These are phyloP conservation scores for Vitis rotundifolia DNA, from an alignment of 164 flowering plant species.

Conservation along the genomic window DNA sequence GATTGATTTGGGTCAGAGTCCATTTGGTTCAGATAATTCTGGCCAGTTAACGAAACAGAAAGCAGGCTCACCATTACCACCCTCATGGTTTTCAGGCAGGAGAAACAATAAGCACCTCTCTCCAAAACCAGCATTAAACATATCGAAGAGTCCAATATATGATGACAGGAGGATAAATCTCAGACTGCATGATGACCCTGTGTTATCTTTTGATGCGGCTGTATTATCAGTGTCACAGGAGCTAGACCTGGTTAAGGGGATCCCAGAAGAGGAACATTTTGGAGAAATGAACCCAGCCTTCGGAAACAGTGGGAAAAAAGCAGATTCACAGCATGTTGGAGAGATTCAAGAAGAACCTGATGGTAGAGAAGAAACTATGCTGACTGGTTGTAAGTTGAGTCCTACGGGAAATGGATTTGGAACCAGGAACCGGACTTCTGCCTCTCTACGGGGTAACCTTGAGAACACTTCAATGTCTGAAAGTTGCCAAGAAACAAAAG, in stretches of 20 bases:
- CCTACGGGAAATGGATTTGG: slow-evolving; percentile 13
- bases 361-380: slow-evolving; percentile 17
- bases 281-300: slow-evolving; percentile 20
- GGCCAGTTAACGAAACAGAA: slow-evolving; percentile 40
- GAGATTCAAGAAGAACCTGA: slow-evolving; percentile 46
- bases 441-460: slow-evolving; percentile 8
- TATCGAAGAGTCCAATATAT: slow-evolving; percentile 41
- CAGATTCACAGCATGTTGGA: slow-evolving; percentile 20
- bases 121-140: slow-evolving; percentile 36
- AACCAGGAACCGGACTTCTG: slow-evolving; percentile 8
- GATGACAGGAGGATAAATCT: slow-evolving; percentile 32
- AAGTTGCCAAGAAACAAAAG: slow-evolving; percentile 29
- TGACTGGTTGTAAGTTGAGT: slow-evolving; percentile 3
- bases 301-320: slow-evolving; percentile 6
- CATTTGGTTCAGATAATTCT: slow-evolving; percentile 46
- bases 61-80: slow-evolving; percentile 50
- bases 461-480: slow-evolving; percentile 33
- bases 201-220: slow-evolving; percentile 64
- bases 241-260: slow-evolving; percentile 42
- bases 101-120: slow-evolving; percentile 38
- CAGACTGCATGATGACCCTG: slow-evolving; percentile 32
- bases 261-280: slow-evolving; percentile 47
- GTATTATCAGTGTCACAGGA: slow-evolving; percentile 56
- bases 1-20: slow-evolving; percentile 78
- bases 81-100: slow-evolving; percentile 51